Conservation (phyloP, 1,284 basidiomycete species). For the Puccinia horiana region DNA sequence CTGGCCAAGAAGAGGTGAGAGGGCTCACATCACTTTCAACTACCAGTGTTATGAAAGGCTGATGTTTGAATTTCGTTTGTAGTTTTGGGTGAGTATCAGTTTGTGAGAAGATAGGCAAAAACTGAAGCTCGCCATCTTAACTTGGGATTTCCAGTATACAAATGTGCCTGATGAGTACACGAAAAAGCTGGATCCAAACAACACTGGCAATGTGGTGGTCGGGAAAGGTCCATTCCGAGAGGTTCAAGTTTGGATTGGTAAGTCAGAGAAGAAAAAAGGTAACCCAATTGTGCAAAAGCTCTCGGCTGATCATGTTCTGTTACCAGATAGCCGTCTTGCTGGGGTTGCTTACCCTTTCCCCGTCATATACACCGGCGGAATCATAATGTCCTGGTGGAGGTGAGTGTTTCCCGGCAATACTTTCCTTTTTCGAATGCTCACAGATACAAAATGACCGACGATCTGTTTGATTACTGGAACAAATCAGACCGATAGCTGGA, state of each 20-base stretch:
- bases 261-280: background rate
- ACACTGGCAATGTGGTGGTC: constrained; percentile 59
- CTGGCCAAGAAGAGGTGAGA: constrained; percentile 40
- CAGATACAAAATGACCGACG: background rate
- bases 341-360: constrained; percentile 76
- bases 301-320: background rate
- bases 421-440: background rate
- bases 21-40: background rate
- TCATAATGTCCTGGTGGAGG: constrained; percentile 71
- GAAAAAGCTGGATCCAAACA: constrained; percentile 63
- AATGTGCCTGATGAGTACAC: constrained; percentile 69
- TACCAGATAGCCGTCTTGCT: constrained; percentile 66
- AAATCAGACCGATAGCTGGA: constrained; percentile 68
- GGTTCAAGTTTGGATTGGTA: constrained; percentile 70
- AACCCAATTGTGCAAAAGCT: background rate
- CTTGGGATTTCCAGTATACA: constrained; percentile 65
- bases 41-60: background rate
- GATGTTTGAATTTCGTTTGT: background rate
- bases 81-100: constrained; percentile 43
- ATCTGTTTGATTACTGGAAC: background rate
- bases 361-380: constrained; percentile 77
- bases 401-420: constrained; percentile 13
- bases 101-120: background rate
- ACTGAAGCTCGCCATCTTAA: background rate
- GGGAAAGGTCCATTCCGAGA: constrained; percentile 75